phyloP scores from a whole-genome alignment of 139 green algal genomes.

The Pseudopediastrum boryanum region DNA sequence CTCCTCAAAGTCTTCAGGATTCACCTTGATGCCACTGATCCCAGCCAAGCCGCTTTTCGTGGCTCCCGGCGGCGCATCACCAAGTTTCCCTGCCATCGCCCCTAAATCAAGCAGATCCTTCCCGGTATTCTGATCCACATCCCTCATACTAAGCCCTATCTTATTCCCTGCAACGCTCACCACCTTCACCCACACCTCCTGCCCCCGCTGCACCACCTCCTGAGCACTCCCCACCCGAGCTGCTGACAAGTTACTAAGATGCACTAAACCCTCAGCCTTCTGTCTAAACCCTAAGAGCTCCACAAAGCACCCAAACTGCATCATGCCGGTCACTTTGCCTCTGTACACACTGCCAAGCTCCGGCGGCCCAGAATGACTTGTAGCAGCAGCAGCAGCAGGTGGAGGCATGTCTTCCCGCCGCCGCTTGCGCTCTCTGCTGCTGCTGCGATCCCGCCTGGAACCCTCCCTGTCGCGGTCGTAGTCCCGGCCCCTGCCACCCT shows the following conservation, averaged over 20 bases:
- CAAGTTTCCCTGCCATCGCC: neutral
- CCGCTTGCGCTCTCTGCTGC: slow-evolving; percentile 36
- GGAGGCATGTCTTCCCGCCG: neutral
- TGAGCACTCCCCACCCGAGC: slow-evolving; percentile 67
- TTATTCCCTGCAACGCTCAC: slow-evolving; percentile 59
- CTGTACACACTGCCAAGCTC: slow-evolving; percentile 82
- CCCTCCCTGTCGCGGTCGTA: slow-evolving; percentile 34
- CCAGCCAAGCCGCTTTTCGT: slow-evolving; percentile 67
- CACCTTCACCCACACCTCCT: slow-evolving; percentile 91
- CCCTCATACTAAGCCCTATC: slow-evolving; percentile 87
- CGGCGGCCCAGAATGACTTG: slow-evolving; percentile 33
- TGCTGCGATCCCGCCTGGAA: slow-evolving; percentile 37
- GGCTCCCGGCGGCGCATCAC: too few species aligned
- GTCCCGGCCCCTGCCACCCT: slow-evolving; percentile 29
- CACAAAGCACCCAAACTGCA: slow-evolving; percentile 98
- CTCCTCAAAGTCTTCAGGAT: slow-evolving; percentile 55
- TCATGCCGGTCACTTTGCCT: slow-evolving; percentile 72
- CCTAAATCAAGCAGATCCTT: slow-evolving; percentile 29
- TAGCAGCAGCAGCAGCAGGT: neutral
- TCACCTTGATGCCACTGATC: slow-evolving; percentile 83
- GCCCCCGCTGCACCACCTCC: slow-evolving; percentile 74
- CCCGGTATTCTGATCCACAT: slow-evolving; percentile 89
- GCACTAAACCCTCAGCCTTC: slow-evolving; percentile 92
- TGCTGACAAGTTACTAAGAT: slow-evolving; percentile 88
- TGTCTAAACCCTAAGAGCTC: slow-evolving; percentile 69